Percentiles rank a stretch among this genome's conserved stretches.
Evolutionary conservation across 1,284 basidiomycete genomes (phyloP).

Genomic region (Athelia sp.): DNA sequence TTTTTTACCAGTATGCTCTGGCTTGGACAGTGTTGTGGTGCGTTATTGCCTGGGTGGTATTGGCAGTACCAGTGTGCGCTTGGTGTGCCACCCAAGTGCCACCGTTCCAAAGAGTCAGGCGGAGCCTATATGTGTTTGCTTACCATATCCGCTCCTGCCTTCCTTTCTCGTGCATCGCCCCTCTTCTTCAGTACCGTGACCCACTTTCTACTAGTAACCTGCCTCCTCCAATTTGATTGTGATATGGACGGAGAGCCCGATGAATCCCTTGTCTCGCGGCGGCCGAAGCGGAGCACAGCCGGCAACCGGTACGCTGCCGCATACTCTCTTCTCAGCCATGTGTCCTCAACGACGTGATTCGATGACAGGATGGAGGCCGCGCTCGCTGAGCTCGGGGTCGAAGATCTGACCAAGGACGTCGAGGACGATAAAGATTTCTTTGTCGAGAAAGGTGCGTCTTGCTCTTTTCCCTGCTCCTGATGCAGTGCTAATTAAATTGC

Average conservation of each 20-base stretch:
- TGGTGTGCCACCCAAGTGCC: too few species aligned
- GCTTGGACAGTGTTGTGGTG: too few species aligned
- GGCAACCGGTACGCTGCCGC: constrained; percentile 53
- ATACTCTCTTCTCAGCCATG: constrained; percentile 2
- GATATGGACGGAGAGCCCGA: constrained; percentile 9
- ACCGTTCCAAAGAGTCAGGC: too few species aligned
- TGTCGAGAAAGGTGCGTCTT: constrained; percentile 41
- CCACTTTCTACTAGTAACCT: too few species aligned
- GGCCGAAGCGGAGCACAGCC: constrained; percentile 64
- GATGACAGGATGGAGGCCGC: constrained; percentile 62
- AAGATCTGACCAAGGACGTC: constrained; percentile 48
- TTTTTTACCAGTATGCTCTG: too few species aligned
- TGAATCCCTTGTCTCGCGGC: constrained; percentile 52
- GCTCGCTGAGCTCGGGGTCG: constrained; percentile 62
- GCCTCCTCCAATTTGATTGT: too few species aligned
- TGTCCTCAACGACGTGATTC: neutral
- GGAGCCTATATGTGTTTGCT: too few species aligned
- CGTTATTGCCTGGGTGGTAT: too few species aligned
- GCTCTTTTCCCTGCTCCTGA: neutral
- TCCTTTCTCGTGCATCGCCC: too few species aligned
- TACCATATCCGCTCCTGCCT: too few species aligned
- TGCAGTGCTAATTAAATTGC: neutral
- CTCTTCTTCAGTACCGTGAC: too few species aligned
- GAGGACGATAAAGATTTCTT: constrained; percentile 73
- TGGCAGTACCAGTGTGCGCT: too few species aligned